Evolutionary conservation across 441 rosid species (phyloP), one percentile per base, ranked within the genome.

Genomic region (Viola pubescens): DNA sequence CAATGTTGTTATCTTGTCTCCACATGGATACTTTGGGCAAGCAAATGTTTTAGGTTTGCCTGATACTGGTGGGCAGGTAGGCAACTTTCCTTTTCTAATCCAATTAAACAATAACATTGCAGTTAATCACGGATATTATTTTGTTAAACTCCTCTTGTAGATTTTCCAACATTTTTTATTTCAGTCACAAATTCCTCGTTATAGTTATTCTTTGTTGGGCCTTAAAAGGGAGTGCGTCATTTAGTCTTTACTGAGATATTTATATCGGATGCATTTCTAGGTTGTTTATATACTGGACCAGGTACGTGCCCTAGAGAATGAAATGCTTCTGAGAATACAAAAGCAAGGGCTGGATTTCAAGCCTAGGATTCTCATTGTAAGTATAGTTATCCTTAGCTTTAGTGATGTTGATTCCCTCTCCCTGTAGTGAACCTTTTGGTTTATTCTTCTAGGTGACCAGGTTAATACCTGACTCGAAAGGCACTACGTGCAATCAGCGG

Each of bases 41-140:
- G 98, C 98, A 11, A 92, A 92, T 77, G 98, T 92, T 73, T 72
- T 89, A 72, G 98, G 98, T 51, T 79, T 92, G 76, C 98, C 98
- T 7, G 98, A 92, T 79, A 94, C 98, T n/a, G 98, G 98, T 59
- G 98, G 98, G 49, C 97, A 92, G 91, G 98, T 92, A 71, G n/a
- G 0, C 41, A 11, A 37, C 9, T 52, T 63, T 45, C 50, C 10
- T 38, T 62, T 55, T 19, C 26, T 19, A 19, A 19, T 19, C 26
- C 26, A 19, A 19, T 19, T 0, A 19, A 19, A 19, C 26, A 19
- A 19, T 19, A 19, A 19, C 26, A 19, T 19, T 19, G 26, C 1
- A 19, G 26, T 19, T 19, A 19, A 19, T 19, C 26, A 19, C 26
- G 26, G 26, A 19, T 0, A 19, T 19, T 19, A 19, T 19, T 19